Evolutionary conservation across 1,139 yeast genomes (phyloP).

Genomic region (Kodamaea fungicola): DNA sequence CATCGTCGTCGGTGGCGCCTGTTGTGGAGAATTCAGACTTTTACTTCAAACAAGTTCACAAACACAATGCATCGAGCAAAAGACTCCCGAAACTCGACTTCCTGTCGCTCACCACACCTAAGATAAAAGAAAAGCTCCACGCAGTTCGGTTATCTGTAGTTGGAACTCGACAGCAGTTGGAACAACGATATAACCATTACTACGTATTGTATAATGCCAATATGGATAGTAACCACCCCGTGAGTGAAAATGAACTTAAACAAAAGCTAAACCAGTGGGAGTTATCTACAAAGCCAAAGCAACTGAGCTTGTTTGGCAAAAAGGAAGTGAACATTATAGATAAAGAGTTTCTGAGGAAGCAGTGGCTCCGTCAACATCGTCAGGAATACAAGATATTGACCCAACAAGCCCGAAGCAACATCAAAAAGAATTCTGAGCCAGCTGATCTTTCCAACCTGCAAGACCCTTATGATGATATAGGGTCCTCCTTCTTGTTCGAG

Average conservation of each 20-base stretch:
- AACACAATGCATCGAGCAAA: conserved; percentile 17
- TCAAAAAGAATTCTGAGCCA: neutral
- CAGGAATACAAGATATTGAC: conserved; percentile 53
- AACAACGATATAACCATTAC: conserved; percentile 73
- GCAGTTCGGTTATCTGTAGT: conserved; percentile 52
- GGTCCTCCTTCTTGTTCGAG: conserved; percentile 3
- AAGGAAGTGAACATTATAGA: conserved; percentile 30
- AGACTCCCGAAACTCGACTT: conserved; percentile 62
- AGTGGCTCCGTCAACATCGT: conserved; percentile 51
- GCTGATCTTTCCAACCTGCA: neutral
- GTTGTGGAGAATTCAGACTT: conserved; percentile 24
- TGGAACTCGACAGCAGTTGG: conserved; percentile 66
- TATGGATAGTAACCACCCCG: conserved; percentile 71
- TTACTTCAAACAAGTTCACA: conserved; percentile 32
- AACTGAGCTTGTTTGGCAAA: conserved; percentile 23
- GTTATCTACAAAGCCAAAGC: conserved; percentile 23
- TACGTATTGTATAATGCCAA: conserved; percentile 81
- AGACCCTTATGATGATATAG: conserved; percentile 4
- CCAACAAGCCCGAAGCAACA: conserved; percentile 41
- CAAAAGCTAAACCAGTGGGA: conserved; percentile 73
- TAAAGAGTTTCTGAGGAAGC: conserved; percentile 37
- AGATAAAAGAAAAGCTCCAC: conserved; percentile 58
- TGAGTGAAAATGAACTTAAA: conserved; percentile 49
- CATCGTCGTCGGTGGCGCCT: conserved; percentile 4
- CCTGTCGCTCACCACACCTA: conserved; percentile 54